phyloP scores from a whole-genome alignment of 2,329 filamentous ascomycete species.

The Apiospora hydei region DNA sequence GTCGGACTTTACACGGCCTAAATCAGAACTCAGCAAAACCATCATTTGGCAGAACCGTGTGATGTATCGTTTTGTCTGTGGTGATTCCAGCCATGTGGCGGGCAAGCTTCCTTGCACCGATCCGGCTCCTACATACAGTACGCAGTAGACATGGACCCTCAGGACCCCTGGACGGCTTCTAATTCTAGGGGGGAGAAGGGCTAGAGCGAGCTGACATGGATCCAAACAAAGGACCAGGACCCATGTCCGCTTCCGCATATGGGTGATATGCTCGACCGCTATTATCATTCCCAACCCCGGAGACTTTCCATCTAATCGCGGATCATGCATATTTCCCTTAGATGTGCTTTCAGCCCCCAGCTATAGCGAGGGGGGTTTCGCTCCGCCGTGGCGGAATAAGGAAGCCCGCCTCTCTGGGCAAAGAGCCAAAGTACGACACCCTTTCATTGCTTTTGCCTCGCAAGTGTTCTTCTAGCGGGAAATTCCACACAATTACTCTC shows the following conservation, averaged over 20 bases:
- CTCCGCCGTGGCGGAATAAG: neutral
- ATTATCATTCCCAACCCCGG: neutral
- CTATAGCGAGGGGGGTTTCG: neutral
- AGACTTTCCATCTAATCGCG: neutral
- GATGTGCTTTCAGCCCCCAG: conserved; percentile 2
- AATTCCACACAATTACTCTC: neutral
- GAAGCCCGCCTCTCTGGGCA: neutral
- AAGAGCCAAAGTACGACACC: neutral
- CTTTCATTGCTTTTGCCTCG: conserved; percentile 1
- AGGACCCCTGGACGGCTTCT: neutral
- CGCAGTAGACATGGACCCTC: neutral
- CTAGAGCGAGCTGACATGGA: conserved; percentile 2
- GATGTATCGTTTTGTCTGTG: conserved; percentile 5
- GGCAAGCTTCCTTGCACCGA: neutral
- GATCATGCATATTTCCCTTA: neutral
- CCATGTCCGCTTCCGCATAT: neutral
- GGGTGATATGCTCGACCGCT: neutral
- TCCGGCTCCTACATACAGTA: neutral
- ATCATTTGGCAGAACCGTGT: conserved; percentile 12
- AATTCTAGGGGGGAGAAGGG: neutral
- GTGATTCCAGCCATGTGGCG: neutral
- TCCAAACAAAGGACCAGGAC: neutral
- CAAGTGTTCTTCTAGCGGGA: neutral
- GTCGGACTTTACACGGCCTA: conserved; percentile 14
- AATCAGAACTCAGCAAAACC: neutral